These are phyloP conservation scores for Fusarium pseudonygamai DNA, from an alignment of 2,329 filamentous ascomycete genomes.

Conservation along the genomic window DNA sequence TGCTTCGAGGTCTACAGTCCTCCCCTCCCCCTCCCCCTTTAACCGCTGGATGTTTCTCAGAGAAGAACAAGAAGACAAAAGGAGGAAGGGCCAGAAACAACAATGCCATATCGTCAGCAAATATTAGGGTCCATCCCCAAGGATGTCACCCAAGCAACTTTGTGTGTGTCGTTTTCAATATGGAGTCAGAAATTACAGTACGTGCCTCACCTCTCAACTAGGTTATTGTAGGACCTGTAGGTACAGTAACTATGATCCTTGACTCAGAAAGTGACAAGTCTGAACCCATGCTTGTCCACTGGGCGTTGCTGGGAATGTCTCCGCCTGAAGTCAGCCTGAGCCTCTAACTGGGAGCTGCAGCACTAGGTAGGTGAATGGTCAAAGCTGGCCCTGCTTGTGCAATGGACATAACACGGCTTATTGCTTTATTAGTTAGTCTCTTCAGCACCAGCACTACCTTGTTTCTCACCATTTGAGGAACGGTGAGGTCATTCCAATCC, in stretches of 20 bases:
- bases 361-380: constrained; percentile 12
- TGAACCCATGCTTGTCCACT: constrained; percentile 15
- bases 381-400: constrained; percentile 21
- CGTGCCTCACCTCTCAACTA: not conserved
- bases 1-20: not conserved
- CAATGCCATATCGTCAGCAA: constrained; percentile 19
- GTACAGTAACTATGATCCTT: not conserved
- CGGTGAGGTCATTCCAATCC: constrained; percentile 34
- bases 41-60: not conserved
- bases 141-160: constrained; percentile 30
- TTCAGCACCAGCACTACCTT: constrained; percentile 3
- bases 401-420: constrained; percentile 5
- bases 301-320: constrained; percentile 24
- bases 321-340: constrained; percentile 35
- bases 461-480: constrained; percentile 19
- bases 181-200: constrained; percentile 7
- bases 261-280: constrained; percentile 4
- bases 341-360: constrained; percentile 15
- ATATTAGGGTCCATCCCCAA: constrained; percentile 5
- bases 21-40: not conserved
- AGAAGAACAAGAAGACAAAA: not conserved
- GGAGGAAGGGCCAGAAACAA: constrained; percentile 6
- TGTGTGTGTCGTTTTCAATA: constrained; percentile 2
- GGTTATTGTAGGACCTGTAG: not conserved
- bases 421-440: not conserved